Evolutionary conservation across 495 filamentous ascomycete genomes (phyloP).

Genomic region (Oidiodendron maius): DNA sequence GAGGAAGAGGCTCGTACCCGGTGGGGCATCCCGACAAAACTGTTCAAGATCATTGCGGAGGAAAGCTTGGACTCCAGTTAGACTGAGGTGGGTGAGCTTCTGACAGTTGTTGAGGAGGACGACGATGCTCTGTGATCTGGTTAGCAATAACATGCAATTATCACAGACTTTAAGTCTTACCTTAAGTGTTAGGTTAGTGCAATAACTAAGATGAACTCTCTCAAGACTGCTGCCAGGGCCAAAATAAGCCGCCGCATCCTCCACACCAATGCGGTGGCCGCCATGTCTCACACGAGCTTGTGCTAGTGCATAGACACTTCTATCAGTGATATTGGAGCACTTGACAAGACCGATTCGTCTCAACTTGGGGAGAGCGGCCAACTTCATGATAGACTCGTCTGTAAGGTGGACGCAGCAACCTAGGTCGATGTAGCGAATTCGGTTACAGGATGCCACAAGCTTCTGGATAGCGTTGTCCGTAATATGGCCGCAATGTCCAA

Average conservation of each 20-base stretch:
- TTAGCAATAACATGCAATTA: constrained; percentile 10
- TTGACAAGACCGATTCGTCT: constrained; percentile 94
- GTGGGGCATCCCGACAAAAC: constrained; percentile 83
- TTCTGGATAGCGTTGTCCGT: constrained; percentile 81
- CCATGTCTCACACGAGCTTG: constrained; percentile 40
- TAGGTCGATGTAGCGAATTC: constrained; percentile 95
- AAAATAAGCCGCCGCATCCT: constrained; percentile 18
- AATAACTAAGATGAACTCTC: constrained; percentile 96
- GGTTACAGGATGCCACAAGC: constrained; percentile 79
- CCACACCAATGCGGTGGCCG: background rate
- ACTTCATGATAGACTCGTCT: constrained; percentile 74
- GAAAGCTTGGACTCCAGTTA: constrained; percentile 90
- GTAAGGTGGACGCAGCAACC: constrained; percentile 92
- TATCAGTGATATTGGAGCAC: constrained; percentile 81
- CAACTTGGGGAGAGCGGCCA: constrained; percentile 85
- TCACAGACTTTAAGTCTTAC: constrained; percentile 43
- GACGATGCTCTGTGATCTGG: constrained; percentile 68
- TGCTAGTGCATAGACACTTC: constrained; percentile 78
- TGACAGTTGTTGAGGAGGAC: constrained; percentile 85
- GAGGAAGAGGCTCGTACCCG: constrained; percentile 37
- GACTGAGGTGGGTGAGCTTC: constrained; percentile 86
- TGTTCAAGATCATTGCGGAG: constrained; percentile 67
- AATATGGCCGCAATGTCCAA: constrained; percentile 89
- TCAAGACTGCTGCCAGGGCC: constrained; percentile 54
- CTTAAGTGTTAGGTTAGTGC: constrained; percentile 68